Conservation (phyloP, 2,329 filamentous ascomycete genomes). For the Cladophialophora psammophila region DNA sequence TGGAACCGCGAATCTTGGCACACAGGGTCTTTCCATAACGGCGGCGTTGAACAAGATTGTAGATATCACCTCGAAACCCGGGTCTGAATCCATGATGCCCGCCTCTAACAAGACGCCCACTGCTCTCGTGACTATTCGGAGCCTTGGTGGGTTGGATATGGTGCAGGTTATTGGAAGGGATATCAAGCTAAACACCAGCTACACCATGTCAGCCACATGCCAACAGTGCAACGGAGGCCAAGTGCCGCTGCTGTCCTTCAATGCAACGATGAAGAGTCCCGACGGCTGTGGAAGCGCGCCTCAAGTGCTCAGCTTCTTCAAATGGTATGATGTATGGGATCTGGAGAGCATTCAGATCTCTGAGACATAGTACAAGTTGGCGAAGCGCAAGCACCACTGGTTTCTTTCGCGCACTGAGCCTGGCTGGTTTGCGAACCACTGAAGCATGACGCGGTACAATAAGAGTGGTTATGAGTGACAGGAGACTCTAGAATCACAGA, state of each 20-base stretch:
- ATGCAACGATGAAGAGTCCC: not conserved
- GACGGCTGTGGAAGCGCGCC: conserved; percentile 3
- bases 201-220: conserved; percentile 6
- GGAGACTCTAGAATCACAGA: too few species aligned
- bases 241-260: conserved; percentile 6
- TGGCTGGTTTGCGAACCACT: too few species aligned
- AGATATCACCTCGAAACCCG: not conserved
- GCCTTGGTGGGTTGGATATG: conserved; percentile 3
- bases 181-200: not conserved
- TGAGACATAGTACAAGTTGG: not conserved
- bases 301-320: conserved; percentile 6
- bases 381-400: too few species aligned
- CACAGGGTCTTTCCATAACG: not conserved
- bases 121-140: not conserved
- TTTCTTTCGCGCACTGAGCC: too few species aligned
- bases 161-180: conserved; percentile 6
- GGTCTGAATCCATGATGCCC: not conserved
- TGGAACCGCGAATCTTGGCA: conserved; percentile 1
- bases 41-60: conserved; percentile 3
- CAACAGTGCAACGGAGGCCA: not conserved
- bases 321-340: conserved; percentile 15
- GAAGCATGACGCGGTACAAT: too few species aligned
- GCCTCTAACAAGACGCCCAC: not conserved
- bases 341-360: conserved; percentile 8
- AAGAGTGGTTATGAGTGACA: too few species aligned